Conservation (phyloP, 2,329 filamentous ascomycete species). For the Fusarium ramigenum region DNA sequence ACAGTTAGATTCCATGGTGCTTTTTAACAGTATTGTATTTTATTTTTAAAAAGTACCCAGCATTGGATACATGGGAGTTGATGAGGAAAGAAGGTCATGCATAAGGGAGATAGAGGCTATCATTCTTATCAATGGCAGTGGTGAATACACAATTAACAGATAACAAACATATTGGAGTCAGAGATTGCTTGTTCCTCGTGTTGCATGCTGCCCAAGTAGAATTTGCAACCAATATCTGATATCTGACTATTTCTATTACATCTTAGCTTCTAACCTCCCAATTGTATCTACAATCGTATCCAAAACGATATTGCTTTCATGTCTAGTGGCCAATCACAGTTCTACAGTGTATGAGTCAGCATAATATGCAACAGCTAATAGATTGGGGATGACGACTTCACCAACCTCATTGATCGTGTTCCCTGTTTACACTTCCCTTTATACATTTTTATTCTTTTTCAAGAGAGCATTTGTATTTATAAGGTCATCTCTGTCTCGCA, state of each 20-base stretch:
- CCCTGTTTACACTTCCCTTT: neutral
- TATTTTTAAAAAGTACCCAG: neutral
- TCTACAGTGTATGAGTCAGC: slow-evolving; percentile 18
- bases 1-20: slow-evolving; percentile 25
- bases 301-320: neutral
- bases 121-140: neutral
- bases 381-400: slow-evolving; percentile 7
- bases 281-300: neutral
- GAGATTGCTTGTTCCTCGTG: neutral
- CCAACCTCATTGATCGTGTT: neutral
- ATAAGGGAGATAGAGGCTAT: slow-evolving; percentile 1
- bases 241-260: neutral
- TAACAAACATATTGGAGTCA: neutral
- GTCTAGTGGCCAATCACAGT: neutral
- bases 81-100: neutral
- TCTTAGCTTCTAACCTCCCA: neutral
- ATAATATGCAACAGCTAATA: neutral
- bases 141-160: neutral
- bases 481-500: neutral
- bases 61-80: slow-evolving; percentile 5
- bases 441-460: neutral
- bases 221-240: neutral
- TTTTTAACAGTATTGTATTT: neutral
- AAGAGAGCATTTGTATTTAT: neutral
- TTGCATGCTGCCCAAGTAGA: neutral